Conservation (phyloP, 139 green algal genomes). For the Coelastrella sp. region DNA sequence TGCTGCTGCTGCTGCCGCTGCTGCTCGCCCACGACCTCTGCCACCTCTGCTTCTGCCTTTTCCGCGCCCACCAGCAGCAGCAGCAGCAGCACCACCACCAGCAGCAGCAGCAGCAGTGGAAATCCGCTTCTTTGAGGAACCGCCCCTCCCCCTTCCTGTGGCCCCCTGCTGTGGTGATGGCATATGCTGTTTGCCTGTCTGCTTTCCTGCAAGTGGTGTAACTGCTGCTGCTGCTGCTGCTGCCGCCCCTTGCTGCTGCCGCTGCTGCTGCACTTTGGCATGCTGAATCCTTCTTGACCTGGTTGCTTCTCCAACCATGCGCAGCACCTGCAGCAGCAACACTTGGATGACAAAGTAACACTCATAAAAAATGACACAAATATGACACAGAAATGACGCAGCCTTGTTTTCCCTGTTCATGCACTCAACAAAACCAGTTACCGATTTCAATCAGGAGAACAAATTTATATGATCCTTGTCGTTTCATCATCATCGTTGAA, state of each 20-base stretch:
- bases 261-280: conserved; percentile 2
- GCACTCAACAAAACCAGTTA: no score
- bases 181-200: conserved; percentile 14
- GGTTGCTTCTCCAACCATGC: conserved; percentile 60
- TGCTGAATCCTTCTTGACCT: conserved; percentile 29
- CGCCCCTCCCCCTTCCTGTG: neutral
- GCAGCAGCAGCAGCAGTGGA: neutral
- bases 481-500: no score
- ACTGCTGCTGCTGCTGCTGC: neutral
- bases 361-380: neutral
- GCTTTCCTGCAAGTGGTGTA: neutral
- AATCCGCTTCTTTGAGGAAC: neutral
- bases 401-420: neutral
- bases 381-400: neutral
- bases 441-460: no score
- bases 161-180: neutral
- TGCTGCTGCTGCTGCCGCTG: conserved; percentile 38
- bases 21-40: conserved; percentile 8
- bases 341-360: neutral
- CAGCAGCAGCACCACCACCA: conserved; percentile 18
- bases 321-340: conserved; percentile 18
- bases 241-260: neutral
- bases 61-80: conserved; percentile 1
- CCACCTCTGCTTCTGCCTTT: conserved; percentile 21
- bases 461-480: no score